Base-by-base conservation (phyloP, 2,329 filamentous ascomycete genomes). In the Dothideomycetes sp. region DNA sequence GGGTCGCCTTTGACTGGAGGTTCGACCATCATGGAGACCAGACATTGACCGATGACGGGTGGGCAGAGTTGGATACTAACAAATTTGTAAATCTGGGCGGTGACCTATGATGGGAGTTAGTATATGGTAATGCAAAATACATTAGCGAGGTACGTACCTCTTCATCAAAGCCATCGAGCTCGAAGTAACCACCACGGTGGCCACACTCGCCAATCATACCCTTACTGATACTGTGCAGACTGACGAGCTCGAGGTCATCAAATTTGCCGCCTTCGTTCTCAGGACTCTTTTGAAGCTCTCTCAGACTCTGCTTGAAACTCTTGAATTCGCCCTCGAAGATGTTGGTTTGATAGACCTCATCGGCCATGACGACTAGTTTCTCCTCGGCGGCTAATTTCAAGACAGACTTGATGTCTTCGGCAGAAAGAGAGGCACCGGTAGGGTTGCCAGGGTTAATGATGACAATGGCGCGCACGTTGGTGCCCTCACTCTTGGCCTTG, bases 261-360 rank as follows among this genome's bases (percentile, higher is more conserved):
- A 86, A 96, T 60, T 78, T 80, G 55, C 78, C 83, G 1, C 82
- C 76, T 31, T 71, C 64, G 58, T 81, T 67, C 18, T 65, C 74
- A n/a, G 58, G 46, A 39, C 61, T 61, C 61, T 81, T 71, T 63
- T 96, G 89, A 55, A 96, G 68, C 52, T 82, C 73, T 48, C 88
- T 78, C 36, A 98, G 76, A 28, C 82, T 79, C 54, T 83, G 79
- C 70, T 96, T 96, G 80, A 98, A 96, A 56, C 84, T 93, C 67
- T 84, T 78, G 71, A 98, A 98, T 61, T 89, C 74, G 62, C 91
- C 91, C 47, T 83, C 70, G 67, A 98, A 98, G 53, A 98, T 84
- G 64, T 98, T 98, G 58, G 91, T 96, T 68, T 98, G 91, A 76
- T 98, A 98, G 25, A 98, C 91, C 65, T 98, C 91, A 58, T 98